Conservation (phyloP, 2,329 filamentous ascomycete genomes). For the Claviceps sp. region DNA sequence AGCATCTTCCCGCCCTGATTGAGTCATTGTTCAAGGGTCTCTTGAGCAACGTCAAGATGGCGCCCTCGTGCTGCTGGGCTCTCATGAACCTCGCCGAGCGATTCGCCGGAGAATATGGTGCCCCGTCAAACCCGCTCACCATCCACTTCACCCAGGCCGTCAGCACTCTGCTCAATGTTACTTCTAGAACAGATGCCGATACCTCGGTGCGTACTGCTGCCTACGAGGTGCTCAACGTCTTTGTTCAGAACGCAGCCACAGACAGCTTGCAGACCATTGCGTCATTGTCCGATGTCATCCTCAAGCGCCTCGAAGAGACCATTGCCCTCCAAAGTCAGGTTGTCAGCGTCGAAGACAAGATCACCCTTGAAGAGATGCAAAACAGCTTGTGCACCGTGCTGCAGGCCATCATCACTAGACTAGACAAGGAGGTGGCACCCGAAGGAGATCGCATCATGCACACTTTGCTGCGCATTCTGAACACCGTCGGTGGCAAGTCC, state of each 20-base stretch:
- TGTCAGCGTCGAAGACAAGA: conserved; percentile 91
- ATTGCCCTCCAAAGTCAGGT: conserved; percentile 83
- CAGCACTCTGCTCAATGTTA: conserved; percentile 70
- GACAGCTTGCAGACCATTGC: conserved; percentile 74
- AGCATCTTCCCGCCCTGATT: conserved; percentile 76
- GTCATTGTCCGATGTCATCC: conserved; percentile 71
- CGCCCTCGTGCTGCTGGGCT: conserved; percentile 96
- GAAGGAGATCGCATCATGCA: conserved; percentile 93
- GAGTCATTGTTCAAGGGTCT: conserved; percentile 81
- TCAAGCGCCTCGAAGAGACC: conserved; percentile 84
- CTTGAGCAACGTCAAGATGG: conserved; percentile 89
- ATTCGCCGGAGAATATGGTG: conserved; percentile 77
- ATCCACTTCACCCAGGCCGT: conserved; percentile 90
- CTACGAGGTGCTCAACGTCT: conserved; percentile 92
- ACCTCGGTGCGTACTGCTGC: conserved; percentile 86
- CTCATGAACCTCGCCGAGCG: conserved; percentile 96
- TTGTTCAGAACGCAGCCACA: conserved; percentile 79
- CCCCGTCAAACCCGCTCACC: conserved; percentile 67
- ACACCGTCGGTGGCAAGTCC: conserved; percentile 67
- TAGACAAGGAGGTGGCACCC: conserved; percentile 82
- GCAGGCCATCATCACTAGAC: conserved; percentile 77
- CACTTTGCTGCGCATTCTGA: conserved; percentile 67
- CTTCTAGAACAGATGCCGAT: conserved; percentile 69
- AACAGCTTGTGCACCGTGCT: conserved; percentile 87
- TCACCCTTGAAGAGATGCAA: conserved; percentile 95